A percentile compares a stretch with the other conserved stretches of the same genome.
Evolutionary conservation across 1,139 yeast species (phyloP).

Genomic region (Geotrichum klebahnii): DNA sequence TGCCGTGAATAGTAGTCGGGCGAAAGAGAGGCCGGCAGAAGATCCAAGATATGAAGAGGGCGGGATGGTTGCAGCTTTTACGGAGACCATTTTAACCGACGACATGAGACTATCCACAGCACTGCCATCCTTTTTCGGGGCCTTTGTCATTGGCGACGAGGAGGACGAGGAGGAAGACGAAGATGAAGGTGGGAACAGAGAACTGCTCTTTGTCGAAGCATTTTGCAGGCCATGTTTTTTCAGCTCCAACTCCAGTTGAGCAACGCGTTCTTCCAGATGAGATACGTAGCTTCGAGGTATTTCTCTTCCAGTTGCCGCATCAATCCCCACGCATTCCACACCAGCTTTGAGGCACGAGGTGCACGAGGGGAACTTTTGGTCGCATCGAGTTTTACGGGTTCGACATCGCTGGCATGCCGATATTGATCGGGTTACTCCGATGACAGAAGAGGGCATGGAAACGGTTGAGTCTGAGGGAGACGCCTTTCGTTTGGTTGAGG

Average conservation of each 20-base stretch:
- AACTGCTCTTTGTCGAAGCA: background rate
- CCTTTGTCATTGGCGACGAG: background rate
- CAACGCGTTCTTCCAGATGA: constrained; percentile 64
- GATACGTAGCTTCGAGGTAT: constrained; percentile 77
- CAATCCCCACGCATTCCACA: constrained; percentile 74
- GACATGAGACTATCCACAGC: constrained; percentile 29
- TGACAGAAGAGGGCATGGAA: constrained; percentile 1
- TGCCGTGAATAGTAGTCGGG: constrained; percentile 71
- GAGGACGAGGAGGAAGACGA: constrained; percentile 21
- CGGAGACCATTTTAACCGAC: constrained; percentile 33
- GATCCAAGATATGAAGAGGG: constrained; percentile 49
- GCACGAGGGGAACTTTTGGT: constrained; percentile 77
- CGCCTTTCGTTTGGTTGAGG: background rate
- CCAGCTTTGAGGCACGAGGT: constrained; percentile 63
- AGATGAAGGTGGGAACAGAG: constrained; percentile 10
- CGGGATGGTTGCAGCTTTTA: constrained; percentile 29
- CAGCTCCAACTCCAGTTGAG: constrained; percentile 51
- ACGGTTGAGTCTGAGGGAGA: background rate
- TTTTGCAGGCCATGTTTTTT: constrained; percentile 44
- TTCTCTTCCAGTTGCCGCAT: constrained; percentile 83
- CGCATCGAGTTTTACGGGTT: constrained; percentile 73
- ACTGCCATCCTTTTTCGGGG: background rate
- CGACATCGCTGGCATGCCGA: constrained; percentile 86
- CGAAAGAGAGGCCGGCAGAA: constrained; percentile 65
- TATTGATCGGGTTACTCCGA: constrained; percentile 39